Evolutionary conservation across 1,284 basidiomycete genomes (phyloP).

Genomic region (Boletus smithii): DNA sequence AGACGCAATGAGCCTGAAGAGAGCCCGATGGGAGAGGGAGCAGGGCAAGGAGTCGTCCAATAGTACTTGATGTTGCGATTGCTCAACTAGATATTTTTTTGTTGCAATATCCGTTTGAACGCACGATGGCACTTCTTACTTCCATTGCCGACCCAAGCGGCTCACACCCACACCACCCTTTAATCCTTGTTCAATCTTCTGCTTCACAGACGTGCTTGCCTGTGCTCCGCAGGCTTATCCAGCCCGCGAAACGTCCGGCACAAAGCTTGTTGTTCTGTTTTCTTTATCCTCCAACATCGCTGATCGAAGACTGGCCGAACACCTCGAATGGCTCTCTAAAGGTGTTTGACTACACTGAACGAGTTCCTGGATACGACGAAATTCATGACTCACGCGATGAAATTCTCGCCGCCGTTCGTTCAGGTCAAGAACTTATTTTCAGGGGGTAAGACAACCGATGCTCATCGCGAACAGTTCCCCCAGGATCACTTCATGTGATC

Average conservation of each 20-base stretch:
- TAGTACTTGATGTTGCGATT: constrained; percentile 7
- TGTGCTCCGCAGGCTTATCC: constrained; percentile 46
- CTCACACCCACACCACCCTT: constrained; percentile 39
- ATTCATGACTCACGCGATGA: constrained; percentile 34
- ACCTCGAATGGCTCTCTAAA: constrained; percentile 33
- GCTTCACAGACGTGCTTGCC: constrained; percentile 59
- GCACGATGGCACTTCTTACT: constrained; percentile 37
- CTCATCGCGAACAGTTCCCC: constrained; percentile 33
- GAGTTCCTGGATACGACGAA: constrained; percentile 54
- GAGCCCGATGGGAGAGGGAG: constrained; percentile 23
- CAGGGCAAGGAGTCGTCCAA: constrained; percentile 7
- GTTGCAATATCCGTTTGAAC: no score
- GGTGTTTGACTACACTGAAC: constrained; percentile 51
- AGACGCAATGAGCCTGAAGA: constrained; percentile 26
- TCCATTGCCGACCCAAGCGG: constrained; percentile 31
- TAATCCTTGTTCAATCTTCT: constrained; percentile 66
- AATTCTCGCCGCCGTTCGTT: constrained; percentile 44
- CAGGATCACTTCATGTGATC: constrained; percentile 50
- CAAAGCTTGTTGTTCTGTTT: constrained; percentile 55
- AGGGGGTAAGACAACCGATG: not conserved
- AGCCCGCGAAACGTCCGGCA: constrained; percentile 25
- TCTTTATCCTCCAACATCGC: constrained; percentile 51
- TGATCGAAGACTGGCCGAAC: constrained; percentile 28
- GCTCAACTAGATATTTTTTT: not conserved
- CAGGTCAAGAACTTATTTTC: constrained; percentile 39